These are phyloP conservation scores for Thelonectria olida DNA, from an alignment of 2,329 filamentous ascomycete species.

Conservation along the genomic window DNA sequence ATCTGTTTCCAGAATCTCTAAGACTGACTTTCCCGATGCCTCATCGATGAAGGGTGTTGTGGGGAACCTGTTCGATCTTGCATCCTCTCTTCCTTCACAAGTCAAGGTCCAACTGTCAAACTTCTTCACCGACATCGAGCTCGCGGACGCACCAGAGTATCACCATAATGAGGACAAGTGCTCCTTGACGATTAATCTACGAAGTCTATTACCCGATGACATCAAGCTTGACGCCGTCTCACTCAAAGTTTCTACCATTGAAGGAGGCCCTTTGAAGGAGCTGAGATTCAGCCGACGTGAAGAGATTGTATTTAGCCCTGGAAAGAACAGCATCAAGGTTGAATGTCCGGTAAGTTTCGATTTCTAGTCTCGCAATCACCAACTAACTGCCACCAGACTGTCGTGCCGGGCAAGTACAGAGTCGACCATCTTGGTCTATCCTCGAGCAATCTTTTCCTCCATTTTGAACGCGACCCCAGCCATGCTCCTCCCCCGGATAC, in stretches of 20 bases:
- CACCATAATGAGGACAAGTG: conserved; percentile 79
- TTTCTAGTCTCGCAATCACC: rapidly evolving
- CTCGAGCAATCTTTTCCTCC: conserved; percentile 70
- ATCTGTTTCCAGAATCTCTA: conserved; percentile 30
- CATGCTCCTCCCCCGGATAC: conserved; percentile 56
- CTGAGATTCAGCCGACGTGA: conserved; percentile 46
- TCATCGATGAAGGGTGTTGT: conserved; percentile 59
- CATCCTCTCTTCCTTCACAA: conserved; percentile 61
- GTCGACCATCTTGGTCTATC: conserved; percentile 76
- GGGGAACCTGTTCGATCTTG: conserved; percentile 56
- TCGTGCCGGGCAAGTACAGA: conserved; percentile 77
- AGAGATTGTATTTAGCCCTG: conserved; percentile 53
- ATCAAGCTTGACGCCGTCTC: conserved; percentile 72
- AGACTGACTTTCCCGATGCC: conserved; percentile 37
- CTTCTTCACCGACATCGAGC: conserved; percentile 76
- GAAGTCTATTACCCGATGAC: conserved; percentile 77
- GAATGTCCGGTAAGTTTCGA: conserved; percentile 46
- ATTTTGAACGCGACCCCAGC: conserved; percentile 68
- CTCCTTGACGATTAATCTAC: conserved; percentile 71
- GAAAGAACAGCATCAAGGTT: conserved; percentile 54
- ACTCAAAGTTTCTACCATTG: conserved; percentile 68
- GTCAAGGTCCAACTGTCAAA: conserved; percentile 73
- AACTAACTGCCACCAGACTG: conserved; percentile 57
- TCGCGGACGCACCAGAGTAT: conserved; percentile 76
- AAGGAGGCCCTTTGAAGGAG: conserved; percentile 69